Evolutionary conservation across 805 yeast species (phyloP).

Genomic region (Torulaspora indica): DNA sequence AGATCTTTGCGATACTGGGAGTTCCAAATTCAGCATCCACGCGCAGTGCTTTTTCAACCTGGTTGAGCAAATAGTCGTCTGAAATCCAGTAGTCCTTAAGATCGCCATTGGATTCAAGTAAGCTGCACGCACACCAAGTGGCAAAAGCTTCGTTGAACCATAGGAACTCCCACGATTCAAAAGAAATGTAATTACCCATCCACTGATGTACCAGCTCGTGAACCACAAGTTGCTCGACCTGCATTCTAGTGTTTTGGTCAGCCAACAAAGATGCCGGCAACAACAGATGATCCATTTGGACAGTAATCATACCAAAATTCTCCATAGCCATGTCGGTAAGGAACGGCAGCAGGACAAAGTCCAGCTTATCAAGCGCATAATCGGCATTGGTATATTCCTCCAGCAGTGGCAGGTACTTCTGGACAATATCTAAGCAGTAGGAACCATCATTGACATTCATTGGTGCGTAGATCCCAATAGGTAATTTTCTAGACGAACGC

Average conservation of each 20-base stretch:
- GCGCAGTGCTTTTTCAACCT: constrained; percentile 17
- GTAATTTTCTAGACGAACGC: constrained; percentile 31
- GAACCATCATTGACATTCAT: constrained; percentile 43
- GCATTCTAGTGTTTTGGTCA: constrained; percentile 27
- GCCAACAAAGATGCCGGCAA: constrained; percentile 36
- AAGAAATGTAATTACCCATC: constrained; percentile 65
- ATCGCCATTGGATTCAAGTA: constrained; percentile 36
- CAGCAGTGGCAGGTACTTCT: constrained; percentile 45
- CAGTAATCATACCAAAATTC: constrained; percentile 65
- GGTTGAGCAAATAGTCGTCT: constrained; percentile 22
- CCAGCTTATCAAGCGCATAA: constrained; percentile 62
- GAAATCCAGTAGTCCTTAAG: constrained; percentile 24
- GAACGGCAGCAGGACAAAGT: constrained; percentile 64
- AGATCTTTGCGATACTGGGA: constrained; percentile 18
- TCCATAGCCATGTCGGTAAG: constrained; percentile 78
- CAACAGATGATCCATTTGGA: constrained; percentile 49
- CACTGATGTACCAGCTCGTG: constrained; percentile 80
- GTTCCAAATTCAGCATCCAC: constrained; percentile 16
- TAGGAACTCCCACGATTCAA: constrained; percentile 61
- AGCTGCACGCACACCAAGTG: constrained; percentile 58
- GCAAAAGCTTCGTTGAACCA: constrained; percentile 82
- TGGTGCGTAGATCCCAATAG: constrained; percentile 53
- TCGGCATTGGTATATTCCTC: constrained; percentile 41
- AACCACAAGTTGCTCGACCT: constrained; percentile 52
- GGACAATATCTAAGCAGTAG: constrained; percentile 48